Base-by-base conservation (phyloP, 192 early-diverging fungal species). In the Umbelopsis vinacea region DNA sequence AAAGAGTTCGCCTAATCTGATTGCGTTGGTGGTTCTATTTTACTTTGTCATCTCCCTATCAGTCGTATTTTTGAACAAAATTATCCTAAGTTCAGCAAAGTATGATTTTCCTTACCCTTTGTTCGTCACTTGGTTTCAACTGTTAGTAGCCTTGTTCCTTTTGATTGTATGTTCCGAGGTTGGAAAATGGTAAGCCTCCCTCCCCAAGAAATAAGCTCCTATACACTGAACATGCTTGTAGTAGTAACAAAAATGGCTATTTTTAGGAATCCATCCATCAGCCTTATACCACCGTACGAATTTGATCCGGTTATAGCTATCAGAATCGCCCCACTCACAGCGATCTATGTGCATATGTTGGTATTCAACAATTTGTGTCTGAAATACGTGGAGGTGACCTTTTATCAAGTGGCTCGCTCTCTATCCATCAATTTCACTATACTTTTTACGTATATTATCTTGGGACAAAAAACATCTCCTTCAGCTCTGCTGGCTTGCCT, bases 341-440 rank as follows among this genome's bases (percentile, higher is more conserved):
- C 85, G 46, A 78, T 88, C 6, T 89, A 89, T 68, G 84, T 89
- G n/a, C 74, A 83, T 24, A 86, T 89, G 79, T 38, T 89, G 72
- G 74, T 85, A 0, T 80, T 89, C 54, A 89, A 86, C 73, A 88
- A 88, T 54, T 57, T 89, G 21, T 89, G 87, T 47, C 77, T 89
- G 11, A 81, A 86, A 67, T 82, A 80, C 46, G 87, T 89, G n/a
- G 87, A 89, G 72, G 87, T 88, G 15, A 88, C 83, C 10, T 86
- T 85, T 53, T 89, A 89, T 68, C 87, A 89, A 78, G 85, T 89
- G 26, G 85, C 87, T 7, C 73, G 87, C 8, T 89, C 87, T 15
- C 78, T 89, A 33, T 84, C 87, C 26, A 88, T 89, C 66, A 70
- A 83, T 68, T 89, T 88, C 76, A 88, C 88, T 29, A 84, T 89